A percentile compares a stretch with the other conserved stretches of the same genome.
Evolutionary conservation across 1,139 yeast genomes (phyloP).

Genomic region (Saccharomyces hybrid): DNA sequence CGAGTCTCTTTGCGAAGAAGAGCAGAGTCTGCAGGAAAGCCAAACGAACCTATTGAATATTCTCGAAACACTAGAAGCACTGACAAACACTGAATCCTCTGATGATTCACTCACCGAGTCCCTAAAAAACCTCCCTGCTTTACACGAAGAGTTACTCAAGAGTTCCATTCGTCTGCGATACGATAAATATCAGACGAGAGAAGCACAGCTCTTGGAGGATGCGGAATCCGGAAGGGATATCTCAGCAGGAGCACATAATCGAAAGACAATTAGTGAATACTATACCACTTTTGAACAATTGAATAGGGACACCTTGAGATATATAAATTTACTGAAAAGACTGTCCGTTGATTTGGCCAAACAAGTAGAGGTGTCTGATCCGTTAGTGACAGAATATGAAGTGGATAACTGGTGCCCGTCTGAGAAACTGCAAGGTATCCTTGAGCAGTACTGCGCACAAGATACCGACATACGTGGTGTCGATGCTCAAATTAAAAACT

Average conservation of each 20-base stretch:
- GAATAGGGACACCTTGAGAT: constrained; percentile 18
- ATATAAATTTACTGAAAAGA: constrained; percentile 22
- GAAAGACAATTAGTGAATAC: constrained; percentile 11
- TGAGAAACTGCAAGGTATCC: constrained; percentile 13
- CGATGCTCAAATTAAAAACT: constrained; percentile 14
- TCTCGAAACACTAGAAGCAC: constrained; percentile 11
- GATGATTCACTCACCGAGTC: constrained; percentile 12
- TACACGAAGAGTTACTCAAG: constrained; percentile 9
- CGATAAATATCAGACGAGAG: constrained; percentile 18
- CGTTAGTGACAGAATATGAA: constrained; percentile 14
- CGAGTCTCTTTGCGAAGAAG: constrained; percentile 26
- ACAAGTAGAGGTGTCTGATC: constrained; percentile 22
- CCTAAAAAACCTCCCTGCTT: constrained; percentile 9
- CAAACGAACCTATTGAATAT: constrained; percentile 14
- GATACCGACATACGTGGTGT: constrained; percentile 11
- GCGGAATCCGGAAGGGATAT: constrained; percentile 1
- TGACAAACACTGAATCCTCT: constrained; percentile 12
- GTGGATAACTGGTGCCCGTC: constrained; percentile 24
- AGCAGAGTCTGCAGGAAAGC: constrained; percentile 18
- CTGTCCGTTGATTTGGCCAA: constrained; percentile 25
- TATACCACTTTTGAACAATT: constrained; percentile 13
- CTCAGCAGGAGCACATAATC: constrained; percentile 4
- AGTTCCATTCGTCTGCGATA: constrained; percentile 17
- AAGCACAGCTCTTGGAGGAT: constrained; percentile 12
- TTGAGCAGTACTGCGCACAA: constrained; percentile 17